Evolutionary conservation across 1,139 yeast genomes (phyloP).

Genomic region (Pichia sp.): DNA sequence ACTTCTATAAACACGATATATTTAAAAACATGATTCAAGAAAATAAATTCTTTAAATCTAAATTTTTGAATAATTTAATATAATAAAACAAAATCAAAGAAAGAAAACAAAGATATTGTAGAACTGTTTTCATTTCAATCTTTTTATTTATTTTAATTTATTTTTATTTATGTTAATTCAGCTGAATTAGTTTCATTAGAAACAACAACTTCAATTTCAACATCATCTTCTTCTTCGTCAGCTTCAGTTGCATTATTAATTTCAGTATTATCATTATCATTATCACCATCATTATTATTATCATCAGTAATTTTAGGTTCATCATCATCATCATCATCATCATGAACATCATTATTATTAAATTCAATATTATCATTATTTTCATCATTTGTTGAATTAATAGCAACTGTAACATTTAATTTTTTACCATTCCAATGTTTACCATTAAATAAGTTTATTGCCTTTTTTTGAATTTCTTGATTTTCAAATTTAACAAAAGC

Average conservation of each 20-base stretch:
- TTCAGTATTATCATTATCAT: slow-evolving; percentile 3
- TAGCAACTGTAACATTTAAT: slow-evolving; percentile 51
- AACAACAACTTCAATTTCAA: slow-evolving; percentile 10
- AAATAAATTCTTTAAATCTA: no score
- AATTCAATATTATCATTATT: slow-evolving; percentile 1
- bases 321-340: slow-evolving; percentile 5
- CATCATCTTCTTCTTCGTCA: slow-evolving; percentile 9
- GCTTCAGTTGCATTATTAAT: slow-evolving; percentile 4
- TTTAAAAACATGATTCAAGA: no score
- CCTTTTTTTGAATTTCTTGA: slow-evolving; percentile 43
- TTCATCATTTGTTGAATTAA: slow-evolving; percentile 33
- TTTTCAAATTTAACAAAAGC: slow-evolving; percentile 52
- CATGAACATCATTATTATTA: background rate
- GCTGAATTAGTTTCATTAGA: slow-evolving; percentile 3
- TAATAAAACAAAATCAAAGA: no score
- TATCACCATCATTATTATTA: background rate
- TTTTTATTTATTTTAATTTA: no score
- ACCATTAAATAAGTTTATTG: slow-evolving; percentile 49
- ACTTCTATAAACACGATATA: no score
- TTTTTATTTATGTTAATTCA: no score
- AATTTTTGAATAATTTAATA: no score
- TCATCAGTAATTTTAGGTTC: background rate
- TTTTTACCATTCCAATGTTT: slow-evolving; percentile 47
- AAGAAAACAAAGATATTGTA: no score
- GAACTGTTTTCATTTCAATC: no score